These are phyloP conservation scores for Chionographis japonica DNA, from an alignment of 106 monocot genomes.

Conservation along the genomic window DNA sequence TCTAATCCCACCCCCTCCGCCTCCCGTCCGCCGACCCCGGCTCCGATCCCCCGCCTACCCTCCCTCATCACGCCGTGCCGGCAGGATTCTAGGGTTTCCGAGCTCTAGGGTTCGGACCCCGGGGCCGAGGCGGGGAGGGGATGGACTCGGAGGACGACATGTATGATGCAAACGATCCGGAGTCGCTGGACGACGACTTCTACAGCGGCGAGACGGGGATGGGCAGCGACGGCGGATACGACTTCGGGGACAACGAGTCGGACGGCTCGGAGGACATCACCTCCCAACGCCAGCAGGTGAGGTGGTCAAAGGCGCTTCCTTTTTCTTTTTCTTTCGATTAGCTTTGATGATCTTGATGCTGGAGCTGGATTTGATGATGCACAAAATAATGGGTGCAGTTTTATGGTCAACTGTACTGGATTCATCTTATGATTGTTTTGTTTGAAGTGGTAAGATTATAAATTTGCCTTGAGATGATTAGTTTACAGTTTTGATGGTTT, in stretches of 20 bases:
- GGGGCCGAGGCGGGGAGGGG: not conserved
- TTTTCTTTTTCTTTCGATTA: conserved; percentile 1
- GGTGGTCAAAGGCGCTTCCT: not conserved
- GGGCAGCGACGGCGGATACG: conserved; percentile 42
- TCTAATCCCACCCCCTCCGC: not conserved
- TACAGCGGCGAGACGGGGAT: conserved; percentile 72
- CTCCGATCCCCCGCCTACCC: not conserved
- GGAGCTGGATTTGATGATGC: too few relatives aligned
- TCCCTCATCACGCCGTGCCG: not conserved
- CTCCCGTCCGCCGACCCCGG: conserved; percentile 1
- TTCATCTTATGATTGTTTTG: too few relatives aligned
- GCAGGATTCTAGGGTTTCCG: conserved; percentile 2
- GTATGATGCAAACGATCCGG: conserved; percentile 70
- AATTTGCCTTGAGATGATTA: too few relatives aligned
- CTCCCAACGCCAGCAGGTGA: conserved; percentile 65
- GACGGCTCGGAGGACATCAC: conserved; percentile 38
- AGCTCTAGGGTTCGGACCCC: not conserved
- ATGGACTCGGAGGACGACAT: conserved; percentile 96
- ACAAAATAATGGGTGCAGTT: too few relatives aligned
- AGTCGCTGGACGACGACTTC: conserved; percentile 69
- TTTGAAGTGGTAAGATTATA: too few relatives aligned
- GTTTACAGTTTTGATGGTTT: too few relatives aligned
- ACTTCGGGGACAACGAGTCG: conserved; percentile 51
- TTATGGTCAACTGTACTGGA: not conserved
- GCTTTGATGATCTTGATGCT: not conserved